phyloP scores from a whole-genome alignment of 169 alveolate genomes.

The Babesia bigemina region DNA sequence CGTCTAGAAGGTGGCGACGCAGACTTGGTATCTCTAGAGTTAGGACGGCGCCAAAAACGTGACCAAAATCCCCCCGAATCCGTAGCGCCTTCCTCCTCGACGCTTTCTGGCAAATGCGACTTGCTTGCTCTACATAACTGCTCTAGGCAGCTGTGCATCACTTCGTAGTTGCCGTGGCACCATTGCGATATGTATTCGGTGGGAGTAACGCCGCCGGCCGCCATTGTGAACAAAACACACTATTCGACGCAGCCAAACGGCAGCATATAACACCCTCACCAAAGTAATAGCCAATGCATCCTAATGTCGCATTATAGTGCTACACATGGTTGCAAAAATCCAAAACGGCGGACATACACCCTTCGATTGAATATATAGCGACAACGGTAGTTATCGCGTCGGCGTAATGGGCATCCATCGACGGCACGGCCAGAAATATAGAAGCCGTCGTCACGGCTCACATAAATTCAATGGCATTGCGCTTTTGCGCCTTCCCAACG shows the following conservation, averaged over 20 bases:
- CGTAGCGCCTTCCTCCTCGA: background rate
- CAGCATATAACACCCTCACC: background rate
- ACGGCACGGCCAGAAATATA: no score
- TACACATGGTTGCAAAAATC: constrained; percentile 1
- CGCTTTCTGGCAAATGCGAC: background rate
- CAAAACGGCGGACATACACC: no score
- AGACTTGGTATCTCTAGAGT: background rate
- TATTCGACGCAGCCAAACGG: background rate
- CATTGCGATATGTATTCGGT: constrained; percentile 41
- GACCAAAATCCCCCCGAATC: constrained; percentile 17
- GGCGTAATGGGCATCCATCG: no score
- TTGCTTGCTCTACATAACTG: constrained; percentile 18
- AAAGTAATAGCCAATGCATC: background rate
- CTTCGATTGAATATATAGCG: no score
- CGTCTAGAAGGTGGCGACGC: background rate
- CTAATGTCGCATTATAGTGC: background rate
- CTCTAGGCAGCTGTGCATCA: constrained; percentile 48
- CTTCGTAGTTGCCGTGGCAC: constrained; percentile 64
- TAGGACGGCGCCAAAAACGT: constrained; percentile 12
- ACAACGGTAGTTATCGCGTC: no score
- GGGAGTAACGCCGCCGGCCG: constrained; percentile 1
- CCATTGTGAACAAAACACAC: background rate
- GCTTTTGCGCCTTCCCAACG: no score
- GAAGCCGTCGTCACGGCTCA: no score
- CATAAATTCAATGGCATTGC: no score